phyloP scores from a whole-genome alignment of 345 rosid species.

The Euclidium syriacum region DNA sequence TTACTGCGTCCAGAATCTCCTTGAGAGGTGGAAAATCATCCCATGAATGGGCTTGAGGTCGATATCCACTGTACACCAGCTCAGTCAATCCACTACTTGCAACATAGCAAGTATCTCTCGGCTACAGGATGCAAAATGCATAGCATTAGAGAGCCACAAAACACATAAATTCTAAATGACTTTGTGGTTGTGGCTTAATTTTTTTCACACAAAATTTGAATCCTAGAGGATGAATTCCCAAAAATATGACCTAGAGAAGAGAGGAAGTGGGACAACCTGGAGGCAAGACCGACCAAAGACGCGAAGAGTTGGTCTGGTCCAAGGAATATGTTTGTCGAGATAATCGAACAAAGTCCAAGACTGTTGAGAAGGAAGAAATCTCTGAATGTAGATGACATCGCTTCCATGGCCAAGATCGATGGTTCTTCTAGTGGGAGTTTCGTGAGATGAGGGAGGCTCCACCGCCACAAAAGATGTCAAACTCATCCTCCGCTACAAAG shows the following conservation, averaged over 20 bases:
- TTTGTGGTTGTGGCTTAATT: neutral
- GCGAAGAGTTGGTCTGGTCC: conserved; percentile 75
- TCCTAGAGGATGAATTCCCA: neutral
- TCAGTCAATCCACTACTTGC: conserved; percentile 62
- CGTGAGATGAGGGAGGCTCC: neutral
- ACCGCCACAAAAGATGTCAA: conserved; percentile 21
- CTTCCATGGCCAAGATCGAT: conserved; percentile 70
- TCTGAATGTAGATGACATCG: conserved; percentile 50
- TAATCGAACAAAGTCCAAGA: conserved; percentile 69
- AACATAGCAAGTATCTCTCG: conserved; percentile 76
- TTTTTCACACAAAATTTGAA: neutral
- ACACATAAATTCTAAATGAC: neutral
- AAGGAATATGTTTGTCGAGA: conserved; percentile 68
- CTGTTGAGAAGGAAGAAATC: conserved; percentile 43
- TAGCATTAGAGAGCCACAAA: conserved; percentile 8
- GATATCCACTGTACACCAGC: conserved; percentile 62
- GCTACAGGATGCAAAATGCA: conserved; percentile 38
- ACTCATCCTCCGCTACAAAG: conserved; percentile 31
- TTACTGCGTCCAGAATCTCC: conserved; percentile 64
- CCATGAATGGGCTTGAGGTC: conserved; percentile 69
- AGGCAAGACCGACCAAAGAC: conserved; percentile 65
- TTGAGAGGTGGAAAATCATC: conserved; percentile 79
- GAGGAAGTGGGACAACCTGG: conserved; percentile 43
- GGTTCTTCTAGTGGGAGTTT: conserved; percentile 20
- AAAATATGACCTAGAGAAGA: neutral